Percentiles rank a stretch among this genome's conserved stretches.
phyloP scores from a whole-genome alignment of 352 stramenopile species.

The Globisporangium abappressorium region DNA sequence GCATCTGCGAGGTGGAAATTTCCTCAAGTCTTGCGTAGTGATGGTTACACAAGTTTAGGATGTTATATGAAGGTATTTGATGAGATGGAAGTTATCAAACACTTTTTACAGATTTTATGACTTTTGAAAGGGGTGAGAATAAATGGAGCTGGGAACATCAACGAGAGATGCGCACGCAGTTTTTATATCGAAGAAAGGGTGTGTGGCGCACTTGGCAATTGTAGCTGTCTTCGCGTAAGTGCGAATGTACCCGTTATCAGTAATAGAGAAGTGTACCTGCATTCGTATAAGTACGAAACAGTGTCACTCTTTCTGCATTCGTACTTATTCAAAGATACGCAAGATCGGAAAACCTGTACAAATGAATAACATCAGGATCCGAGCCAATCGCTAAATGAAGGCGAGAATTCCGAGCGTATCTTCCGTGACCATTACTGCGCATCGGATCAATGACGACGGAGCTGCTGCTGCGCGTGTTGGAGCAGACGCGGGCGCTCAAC shows the following conservation, averaged over 20 bases:
- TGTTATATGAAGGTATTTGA: neutral
- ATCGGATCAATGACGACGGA: neutral
- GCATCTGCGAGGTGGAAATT: neutral
- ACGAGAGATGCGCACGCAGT: neutral
- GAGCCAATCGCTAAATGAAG: no score
- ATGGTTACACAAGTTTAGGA: neutral
- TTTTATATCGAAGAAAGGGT: constrained; percentile 11
- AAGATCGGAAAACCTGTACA: neutral
- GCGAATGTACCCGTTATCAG: constrained; percentile 12
- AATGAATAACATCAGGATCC: no score
- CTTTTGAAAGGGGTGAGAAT: neutral
- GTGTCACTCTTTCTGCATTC: neutral
- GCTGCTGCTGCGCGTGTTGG: constrained; percentile 21
- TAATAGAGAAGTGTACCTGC: neutral
- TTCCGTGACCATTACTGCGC: no score
- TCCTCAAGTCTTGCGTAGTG: neutral
- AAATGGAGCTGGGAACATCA: neutral
- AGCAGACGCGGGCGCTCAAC: constrained; percentile 45
- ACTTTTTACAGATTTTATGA: neutral
- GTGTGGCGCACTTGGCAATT: neutral
- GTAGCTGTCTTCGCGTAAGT: constrained; percentile 8
- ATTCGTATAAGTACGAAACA: neutral
- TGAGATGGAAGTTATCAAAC: neutral
- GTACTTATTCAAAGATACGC: neutral
- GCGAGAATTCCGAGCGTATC: no score